Conservation (phyloP, 305 asterid species). For the Fraxinus xanthoxyloides region DNA sequence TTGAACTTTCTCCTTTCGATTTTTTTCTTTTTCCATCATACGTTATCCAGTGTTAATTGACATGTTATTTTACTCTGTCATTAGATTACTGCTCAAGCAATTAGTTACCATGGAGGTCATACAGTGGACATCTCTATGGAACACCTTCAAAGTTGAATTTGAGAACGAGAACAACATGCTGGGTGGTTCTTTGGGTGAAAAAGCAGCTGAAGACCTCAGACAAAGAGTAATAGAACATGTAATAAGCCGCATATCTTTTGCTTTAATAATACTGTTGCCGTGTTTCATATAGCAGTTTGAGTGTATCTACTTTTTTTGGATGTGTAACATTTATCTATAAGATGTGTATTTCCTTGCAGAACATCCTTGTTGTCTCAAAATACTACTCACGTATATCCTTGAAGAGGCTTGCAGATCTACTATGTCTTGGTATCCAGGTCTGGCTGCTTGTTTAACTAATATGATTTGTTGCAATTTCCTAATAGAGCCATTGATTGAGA, state of each 20-base stretch:
- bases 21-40: background rate
- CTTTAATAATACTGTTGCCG: background rate
- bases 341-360: conserved; percentile 49
- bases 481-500: background rate
- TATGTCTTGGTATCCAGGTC: conserved; percentile 88
- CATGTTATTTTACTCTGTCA: conserved; percentile 3
- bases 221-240: conserved; percentile 91
- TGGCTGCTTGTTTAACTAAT: conserved; percentile 3
- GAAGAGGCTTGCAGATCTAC: conserved; percentile 83
- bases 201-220: conserved; percentile 84
- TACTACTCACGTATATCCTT: conserved; percentile 79
- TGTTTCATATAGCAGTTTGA: background rate
- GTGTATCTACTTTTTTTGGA: background rate
- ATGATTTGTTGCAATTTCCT: background rate
- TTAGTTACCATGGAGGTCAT: conserved; percentile 92
- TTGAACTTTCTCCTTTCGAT: background rate
- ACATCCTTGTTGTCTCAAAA: conserved; percentile 85
- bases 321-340: background rate
- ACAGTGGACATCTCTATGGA: conserved; percentile 83
- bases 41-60: conserved; percentile 4
- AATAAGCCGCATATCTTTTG: conserved; percentile 18
- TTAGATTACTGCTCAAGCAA: conserved; percentile 73
- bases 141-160: conserved; percentile 77
- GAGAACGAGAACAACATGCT: conserved; percentile 78
- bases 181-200: conserved; percentile 83